phyloP scores from a whole-genome alignment of 371 early-diverging fungal genomes.

The Lichtheimia hyalospora region DNA sequence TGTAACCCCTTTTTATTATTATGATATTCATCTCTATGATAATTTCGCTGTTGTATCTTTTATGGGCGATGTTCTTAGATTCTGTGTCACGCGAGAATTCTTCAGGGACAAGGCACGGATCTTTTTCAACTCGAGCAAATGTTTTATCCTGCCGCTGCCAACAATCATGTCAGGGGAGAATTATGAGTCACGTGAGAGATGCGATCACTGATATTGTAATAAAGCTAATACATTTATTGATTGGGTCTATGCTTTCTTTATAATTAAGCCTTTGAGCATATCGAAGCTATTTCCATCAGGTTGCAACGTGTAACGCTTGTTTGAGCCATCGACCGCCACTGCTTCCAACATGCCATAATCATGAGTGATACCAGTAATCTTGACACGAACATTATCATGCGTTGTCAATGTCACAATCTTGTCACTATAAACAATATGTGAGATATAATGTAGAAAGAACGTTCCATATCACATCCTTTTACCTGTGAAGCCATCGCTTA shows the following conservation, averaged over 20 bases:
- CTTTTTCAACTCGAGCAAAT: not conserved
- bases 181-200: no score
- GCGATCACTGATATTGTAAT: no score
- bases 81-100: no score
- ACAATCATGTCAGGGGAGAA: not conserved
- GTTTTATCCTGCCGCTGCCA: not conserved
- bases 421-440: conserved; percentile 25
- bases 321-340: conserved; percentile 53
- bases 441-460: not conserved
- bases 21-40: no score
- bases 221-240: no score
- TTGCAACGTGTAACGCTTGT: conserved; percentile 67
- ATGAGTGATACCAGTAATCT: conserved; percentile 76
- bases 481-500: conserved; percentile 84
- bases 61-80: no score
- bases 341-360: conserved; percentile 80
- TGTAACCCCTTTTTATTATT: no score
- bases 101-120: not conserved
- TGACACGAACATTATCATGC: conserved; percentile 55
- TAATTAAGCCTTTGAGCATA: conserved; percentile 89
- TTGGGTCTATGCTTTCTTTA: conserved; percentile 53
- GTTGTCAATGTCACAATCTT: conserved; percentile 73
- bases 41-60: no score
- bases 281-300: conserved; percentile 97
- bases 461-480: conserved; percentile 9